These are phyloP conservation scores for Kodamaea plutei DNA, from an alignment of 1,139 yeast genomes.

Conservation along the genomic window DNA sequence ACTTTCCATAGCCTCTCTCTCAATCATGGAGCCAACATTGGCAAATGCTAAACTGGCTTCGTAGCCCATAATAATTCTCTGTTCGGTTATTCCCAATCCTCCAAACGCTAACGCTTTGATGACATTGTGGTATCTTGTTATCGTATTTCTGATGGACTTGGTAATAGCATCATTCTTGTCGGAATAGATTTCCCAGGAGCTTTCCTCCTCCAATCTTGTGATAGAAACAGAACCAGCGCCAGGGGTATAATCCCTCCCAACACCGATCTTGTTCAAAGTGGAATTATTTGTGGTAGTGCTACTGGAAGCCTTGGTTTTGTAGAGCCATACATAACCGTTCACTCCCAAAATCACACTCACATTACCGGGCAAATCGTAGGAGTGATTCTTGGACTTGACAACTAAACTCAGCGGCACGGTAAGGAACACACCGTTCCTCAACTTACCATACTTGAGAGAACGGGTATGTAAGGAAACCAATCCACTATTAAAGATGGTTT, in stretches of 20 bases:
- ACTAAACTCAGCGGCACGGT: conserved; percentile 79
- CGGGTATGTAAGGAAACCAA: conserved; percentile 93
- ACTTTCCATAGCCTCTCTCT: conserved; percentile 67
- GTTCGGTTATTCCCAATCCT: conserved; percentile 83
- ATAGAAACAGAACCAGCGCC: conserved; percentile 66
- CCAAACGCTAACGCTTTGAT: conserved; percentile 74
- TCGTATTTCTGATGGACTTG: conserved; percentile 59
- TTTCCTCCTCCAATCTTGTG: conserved; percentile 87
- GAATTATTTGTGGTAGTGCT: conserved; percentile 12
- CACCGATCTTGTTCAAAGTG: conserved; percentile 29
- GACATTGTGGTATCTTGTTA: conserved; percentile 82
- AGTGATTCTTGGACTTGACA: conserved; percentile 80
- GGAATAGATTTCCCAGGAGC: conserved; percentile 92
- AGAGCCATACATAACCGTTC: conserved; percentile 91
- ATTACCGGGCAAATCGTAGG: conserved; percentile 84
- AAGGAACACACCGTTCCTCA: conserved; percentile 83
- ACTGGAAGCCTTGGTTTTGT: conserved; percentile 52
- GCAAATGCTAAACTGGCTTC: conserved; percentile 84
- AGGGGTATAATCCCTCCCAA: conserved; percentile 46
- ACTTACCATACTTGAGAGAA: conserved; percentile 89
- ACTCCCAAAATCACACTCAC: conserved; percentile 89
- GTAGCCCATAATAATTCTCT: conserved; percentile 73
- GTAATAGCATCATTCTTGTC: conserved; percentile 79
- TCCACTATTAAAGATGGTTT: conserved; percentile 83
- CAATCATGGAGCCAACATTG: conserved; percentile 69